These are phyloP conservation scores for Emericellopsis cladophorae DNA, from an alignment of 2,329 filamentous ascomycete species.

Conservation along the genomic window DNA sequence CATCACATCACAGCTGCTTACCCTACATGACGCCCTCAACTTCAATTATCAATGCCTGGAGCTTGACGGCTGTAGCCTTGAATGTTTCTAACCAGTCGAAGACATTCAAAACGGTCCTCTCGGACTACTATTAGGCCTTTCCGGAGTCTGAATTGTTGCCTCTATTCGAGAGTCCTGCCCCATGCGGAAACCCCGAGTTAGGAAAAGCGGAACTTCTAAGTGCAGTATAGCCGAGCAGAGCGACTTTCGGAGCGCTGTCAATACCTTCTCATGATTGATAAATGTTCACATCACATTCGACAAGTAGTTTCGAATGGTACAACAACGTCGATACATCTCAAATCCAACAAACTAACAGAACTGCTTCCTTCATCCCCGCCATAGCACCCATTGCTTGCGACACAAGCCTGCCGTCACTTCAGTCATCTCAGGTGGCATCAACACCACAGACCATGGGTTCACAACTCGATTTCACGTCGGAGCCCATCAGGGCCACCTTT, in stretches of 20 bases:
- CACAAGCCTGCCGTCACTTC: neutral
- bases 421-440: neutral
- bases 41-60: too few relatives aligned
- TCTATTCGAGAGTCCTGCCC: too few relatives aligned
- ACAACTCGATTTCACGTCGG: constrained; percentile 19
- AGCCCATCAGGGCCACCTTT: constrained; percentile 33
- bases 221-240: neutral
- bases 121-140: too few relatives aligned
- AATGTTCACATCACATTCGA: neutral
- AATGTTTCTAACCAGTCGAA: too few relatives aligned
- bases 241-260: neutral
- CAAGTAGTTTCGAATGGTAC: neutral
- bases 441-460: constrained; percentile 1
- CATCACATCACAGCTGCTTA: too few relatives aligned
- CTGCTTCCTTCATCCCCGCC: neutral
- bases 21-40: too few relatives aligned
- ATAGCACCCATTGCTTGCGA: neutral
- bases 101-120: too few relatives aligned
- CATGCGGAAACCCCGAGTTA: neutral
- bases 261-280: neutral
- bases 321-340: neutral
- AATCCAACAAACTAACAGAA: neutral
- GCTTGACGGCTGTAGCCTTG: too few relatives aligned
- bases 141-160: too few relatives aligned
- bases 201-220: constrained; percentile 1